These are phyloP conservation scores for Berberis thunbergii DNA, from an alignment of 164 flowering plant genomes.

Conservation along the genomic window DNA sequence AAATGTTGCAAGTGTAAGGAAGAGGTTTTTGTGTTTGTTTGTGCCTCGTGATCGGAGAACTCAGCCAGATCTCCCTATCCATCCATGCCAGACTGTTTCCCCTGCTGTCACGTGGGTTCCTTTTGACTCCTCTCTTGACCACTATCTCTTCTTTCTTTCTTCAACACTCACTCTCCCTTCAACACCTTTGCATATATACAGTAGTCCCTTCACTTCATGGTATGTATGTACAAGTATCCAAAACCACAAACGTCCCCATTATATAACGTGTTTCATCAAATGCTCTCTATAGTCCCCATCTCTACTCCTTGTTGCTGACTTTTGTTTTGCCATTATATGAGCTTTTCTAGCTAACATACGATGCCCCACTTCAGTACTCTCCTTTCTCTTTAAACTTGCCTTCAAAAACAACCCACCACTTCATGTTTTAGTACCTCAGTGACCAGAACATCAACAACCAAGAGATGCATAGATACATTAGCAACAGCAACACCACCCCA, in stretches of 20 bases:
- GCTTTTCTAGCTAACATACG: slow-evolving; percentile 4
- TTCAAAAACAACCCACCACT: not conserved
- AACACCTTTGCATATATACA: not conserved
- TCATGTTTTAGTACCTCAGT: not conserved
- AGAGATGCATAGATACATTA: slow-evolving; percentile 41
- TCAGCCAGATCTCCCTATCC: not conserved
- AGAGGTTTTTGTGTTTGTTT: no score
- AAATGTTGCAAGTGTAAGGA: no score
- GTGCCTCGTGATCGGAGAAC: slow-evolving; percentile 11
- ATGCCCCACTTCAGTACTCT: not conserved
- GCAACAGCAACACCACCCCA: slow-evolving; percentile 1
- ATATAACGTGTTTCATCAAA: not conserved
- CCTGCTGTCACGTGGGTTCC: slow-evolving; percentile 8
- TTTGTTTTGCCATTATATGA: slow-evolving; percentile 5
- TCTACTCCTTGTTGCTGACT: slow-evolving; percentile 5
- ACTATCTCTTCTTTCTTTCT: not conserved
- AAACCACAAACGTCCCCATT: not conserved
- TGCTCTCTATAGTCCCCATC: not conserved
- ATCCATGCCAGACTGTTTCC: slow-evolving; percentile 9
- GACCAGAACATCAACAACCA: not conserved
- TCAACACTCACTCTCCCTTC: not conserved
- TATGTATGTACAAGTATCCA: no score
- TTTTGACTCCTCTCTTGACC: slow-evolving; percentile 1
- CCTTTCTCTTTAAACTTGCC: not conserved
- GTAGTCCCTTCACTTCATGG: no score